Conservation (phyloP, 257 asterid species). For the Orobanche coerulescens region DNA sequence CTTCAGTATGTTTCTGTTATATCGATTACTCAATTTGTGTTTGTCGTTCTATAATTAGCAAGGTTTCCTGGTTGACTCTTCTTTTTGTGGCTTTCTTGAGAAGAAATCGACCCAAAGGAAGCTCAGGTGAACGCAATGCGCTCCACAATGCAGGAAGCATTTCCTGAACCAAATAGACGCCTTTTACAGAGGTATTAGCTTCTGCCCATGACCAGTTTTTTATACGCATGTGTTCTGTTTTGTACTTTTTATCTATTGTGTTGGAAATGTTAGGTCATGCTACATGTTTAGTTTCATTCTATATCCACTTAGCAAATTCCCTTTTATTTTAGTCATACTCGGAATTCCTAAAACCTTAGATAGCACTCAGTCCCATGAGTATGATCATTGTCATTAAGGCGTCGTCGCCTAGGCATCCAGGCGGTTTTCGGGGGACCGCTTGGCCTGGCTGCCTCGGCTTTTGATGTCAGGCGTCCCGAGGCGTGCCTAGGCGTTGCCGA, state of each 20-base stretch:
- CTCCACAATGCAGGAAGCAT: slow-evolving; percentile 78
- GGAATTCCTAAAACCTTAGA: too few relatives aligned
- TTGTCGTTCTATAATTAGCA: slow-evolving; percentile 1
- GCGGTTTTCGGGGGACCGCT: too few relatives aligned
- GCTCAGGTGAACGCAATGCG: slow-evolving; percentile 77
- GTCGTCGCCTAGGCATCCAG: too few relatives aligned
- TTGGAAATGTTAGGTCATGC: neutral
- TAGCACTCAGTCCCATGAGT: too few relatives aligned
- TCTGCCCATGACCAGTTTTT: neutral
- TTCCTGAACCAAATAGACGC: slow-evolving; percentile 97
- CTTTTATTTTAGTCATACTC: neutral
- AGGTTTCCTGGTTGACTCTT: slow-evolving; percentile 17
- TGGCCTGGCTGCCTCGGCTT: too few relatives aligned
- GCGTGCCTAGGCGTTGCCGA: too few relatives aligned
- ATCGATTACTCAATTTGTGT: slow-evolving; percentile 4
- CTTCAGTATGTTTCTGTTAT: slow-evolving; percentile 49
- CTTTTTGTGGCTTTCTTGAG: slow-evolving; percentile 21
- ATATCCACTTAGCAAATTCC: neutral
- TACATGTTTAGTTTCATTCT: neutral
- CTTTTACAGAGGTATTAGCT: slow-evolving; percentile 31
- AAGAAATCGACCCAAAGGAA: slow-evolving; percentile 80
- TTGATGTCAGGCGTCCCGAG: too few relatives aligned
- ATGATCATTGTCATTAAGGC: too few relatives aligned
- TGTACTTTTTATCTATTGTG: neutral
- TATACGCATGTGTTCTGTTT: neutral